A percentile compares a stretch with the other conserved stretches of the same genome.
These are phyloP conservation scores for Acorus calamus DNA, from an alignment of 106 monocot genomes.

Conservation along the genomic window DNA sequence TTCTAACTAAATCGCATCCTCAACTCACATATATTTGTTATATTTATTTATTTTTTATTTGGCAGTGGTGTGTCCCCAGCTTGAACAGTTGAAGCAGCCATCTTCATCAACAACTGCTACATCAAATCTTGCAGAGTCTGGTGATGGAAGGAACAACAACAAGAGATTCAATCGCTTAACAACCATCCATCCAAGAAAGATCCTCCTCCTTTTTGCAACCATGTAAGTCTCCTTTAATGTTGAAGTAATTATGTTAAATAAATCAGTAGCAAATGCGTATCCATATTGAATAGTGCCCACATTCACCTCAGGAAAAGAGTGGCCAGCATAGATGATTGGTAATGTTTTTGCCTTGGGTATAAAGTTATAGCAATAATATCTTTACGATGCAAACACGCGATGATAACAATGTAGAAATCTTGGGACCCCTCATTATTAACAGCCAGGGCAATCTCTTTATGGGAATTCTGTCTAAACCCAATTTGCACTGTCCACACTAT, in stretches of 20 bases:
- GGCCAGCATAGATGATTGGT: background rate
- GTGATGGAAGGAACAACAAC: slow-evolving; percentile 34
- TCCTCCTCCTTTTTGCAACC: slow-evolving; percentile 84
- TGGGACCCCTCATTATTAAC: no score
- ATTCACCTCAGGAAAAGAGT: no score
- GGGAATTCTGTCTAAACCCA: no score
- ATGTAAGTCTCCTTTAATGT: slow-evolving; percentile 42
- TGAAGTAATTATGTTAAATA: background rate
- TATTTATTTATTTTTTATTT: background rate
- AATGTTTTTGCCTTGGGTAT: background rate
- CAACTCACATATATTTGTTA: background rate
- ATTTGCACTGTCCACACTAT: no score
- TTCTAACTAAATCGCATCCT: background rate
- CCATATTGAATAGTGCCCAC: no score
- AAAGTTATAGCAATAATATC: no score
- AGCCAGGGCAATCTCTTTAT: no score
- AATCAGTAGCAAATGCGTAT: no score
- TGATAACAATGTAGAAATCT: no score
- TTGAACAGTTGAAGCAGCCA: slow-evolving; percentile 67
- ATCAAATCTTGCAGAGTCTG: slow-evolving; percentile 28
- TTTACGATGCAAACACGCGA: no score
- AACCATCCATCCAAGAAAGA: slow-evolving; percentile 60
- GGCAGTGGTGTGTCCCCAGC: slow-evolving; percentile 45
- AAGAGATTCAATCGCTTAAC: slow-evolving; percentile 46
- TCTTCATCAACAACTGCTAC: slow-evolving; percentile 24